A percentile compares a stretch with the other conserved stretches of the same genome.
These are phyloP conservation scores for Schizochytrium sp. DNA, from an alignment of 108 stramenopile species.

Conservation along the genomic window DNA sequence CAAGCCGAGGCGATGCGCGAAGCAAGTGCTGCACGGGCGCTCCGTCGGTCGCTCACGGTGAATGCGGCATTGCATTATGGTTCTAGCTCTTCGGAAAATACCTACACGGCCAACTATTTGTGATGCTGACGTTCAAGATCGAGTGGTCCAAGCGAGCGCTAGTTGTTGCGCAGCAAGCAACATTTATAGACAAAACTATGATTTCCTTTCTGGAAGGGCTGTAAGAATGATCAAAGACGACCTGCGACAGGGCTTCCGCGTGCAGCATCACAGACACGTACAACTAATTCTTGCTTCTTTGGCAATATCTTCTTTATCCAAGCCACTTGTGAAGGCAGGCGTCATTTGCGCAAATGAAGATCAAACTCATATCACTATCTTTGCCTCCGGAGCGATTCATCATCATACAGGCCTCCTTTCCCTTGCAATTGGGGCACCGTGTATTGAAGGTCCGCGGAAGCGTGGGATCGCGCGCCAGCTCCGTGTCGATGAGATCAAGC, in stretches of 20 bases:
- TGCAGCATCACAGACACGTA: too few species aligned
- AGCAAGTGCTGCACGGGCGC: not conserved
- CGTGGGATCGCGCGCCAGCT: not conserved
- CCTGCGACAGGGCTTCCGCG: too few species aligned
- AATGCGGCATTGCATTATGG: not conserved
- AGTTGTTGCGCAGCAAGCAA: too few species aligned
- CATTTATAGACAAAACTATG: too few species aligned
- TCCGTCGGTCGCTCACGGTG: not conserved
- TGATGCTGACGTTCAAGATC: too few species aligned
- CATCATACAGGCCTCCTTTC: not conserved
- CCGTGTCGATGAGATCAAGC: not conserved
- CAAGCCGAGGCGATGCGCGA: not conserved
- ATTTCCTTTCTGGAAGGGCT: too few species aligned
- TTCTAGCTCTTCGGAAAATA: not conserved
- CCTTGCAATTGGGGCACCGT: not conserved
- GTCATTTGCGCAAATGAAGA: not conserved
- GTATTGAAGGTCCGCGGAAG: not conserved
- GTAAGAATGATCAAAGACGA: too few species aligned
- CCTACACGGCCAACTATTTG: too few species aligned
- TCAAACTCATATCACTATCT: not conserved
- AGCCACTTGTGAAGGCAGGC: constrained; percentile 11
- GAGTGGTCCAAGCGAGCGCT: too few species aligned
- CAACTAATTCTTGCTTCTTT: not conserved
- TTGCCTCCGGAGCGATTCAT: constrained; percentile 10
- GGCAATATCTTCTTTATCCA: not conserved